Evolutionary conservation across 2,329 filamentous ascomycete species (phyloP).

Genomic region (Pyricularia grisea): DNA sequence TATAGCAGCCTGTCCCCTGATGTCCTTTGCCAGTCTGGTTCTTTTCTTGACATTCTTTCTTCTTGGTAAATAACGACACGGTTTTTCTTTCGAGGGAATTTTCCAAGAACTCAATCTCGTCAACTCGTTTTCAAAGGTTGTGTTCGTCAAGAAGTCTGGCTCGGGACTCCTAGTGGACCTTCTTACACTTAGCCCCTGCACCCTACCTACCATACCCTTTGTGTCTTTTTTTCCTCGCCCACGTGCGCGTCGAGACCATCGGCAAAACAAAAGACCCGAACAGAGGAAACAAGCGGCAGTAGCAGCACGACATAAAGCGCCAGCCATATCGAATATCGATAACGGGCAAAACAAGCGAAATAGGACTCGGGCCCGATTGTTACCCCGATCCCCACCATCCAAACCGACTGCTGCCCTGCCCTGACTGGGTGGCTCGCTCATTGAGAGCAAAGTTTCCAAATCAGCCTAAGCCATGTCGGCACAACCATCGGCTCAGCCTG

Average conservation of each 20-base stretch:
- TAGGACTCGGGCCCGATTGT: background rate
- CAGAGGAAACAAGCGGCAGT: background rate
- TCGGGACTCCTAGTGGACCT: background rate
- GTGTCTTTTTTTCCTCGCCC: background rate
- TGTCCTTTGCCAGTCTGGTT: background rate
- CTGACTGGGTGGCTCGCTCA: background rate
- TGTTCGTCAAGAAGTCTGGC: background rate
- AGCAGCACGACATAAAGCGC: background rate
- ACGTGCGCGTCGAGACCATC: background rate
- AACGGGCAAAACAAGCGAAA: background rate
- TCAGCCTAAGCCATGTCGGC: constrained; percentile 1
- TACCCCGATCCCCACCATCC: background rate
- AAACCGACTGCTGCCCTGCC: background rate
- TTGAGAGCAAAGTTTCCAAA: background rate
- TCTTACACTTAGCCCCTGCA: background rate
- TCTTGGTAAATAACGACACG: background rate
- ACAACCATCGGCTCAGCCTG: background rate
- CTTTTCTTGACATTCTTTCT: background rate
- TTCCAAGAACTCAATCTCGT: background rate
- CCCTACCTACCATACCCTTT: background rate
- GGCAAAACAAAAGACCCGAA: background rate
- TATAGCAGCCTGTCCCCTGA: background rate
- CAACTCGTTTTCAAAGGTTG: background rate
- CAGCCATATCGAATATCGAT: too few relatives aligned
- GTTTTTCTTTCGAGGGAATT: background rate